phyloP scores from a whole-genome alignment of 176 grass and related monocot species.

The Panicum miliaceum region DNA sequence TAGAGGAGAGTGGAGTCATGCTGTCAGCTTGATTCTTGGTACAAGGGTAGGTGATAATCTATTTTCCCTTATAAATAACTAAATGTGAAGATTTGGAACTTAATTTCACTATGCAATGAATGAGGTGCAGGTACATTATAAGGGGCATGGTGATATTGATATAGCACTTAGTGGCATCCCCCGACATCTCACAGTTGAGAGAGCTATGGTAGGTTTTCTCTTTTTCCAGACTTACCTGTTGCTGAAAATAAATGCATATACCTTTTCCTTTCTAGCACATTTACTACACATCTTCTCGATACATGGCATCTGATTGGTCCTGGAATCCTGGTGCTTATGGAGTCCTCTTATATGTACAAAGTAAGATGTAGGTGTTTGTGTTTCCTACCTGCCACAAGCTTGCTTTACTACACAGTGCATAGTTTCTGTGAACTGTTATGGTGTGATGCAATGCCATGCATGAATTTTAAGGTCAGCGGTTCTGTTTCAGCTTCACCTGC shows the following conservation, averaged over 20 bases:
- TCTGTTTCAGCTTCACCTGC: neutral
- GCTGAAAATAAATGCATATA: neutral
- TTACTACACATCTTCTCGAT: constrained; percentile 27
- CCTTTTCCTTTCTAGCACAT: constrained; percentile 8
- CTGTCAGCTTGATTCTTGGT: constrained; percentile 87
- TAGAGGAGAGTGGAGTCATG: constrained; percentile 88
- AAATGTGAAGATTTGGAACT: constrained; percentile 41
- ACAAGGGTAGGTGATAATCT: constrained; percentile 88
- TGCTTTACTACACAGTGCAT: neutral
- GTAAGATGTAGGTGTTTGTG: neutral
- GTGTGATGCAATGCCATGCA: neutral
- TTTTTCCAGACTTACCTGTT: constrained; percentile 6
- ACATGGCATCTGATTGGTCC: constrained; percentile 15
- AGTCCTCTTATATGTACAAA: neutral
- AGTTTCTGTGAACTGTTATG: neutral
- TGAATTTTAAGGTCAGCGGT: neutral
- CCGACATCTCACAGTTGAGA: constrained; percentile 73
- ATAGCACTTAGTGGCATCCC: constrained; percentile 69
- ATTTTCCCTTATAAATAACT: constrained; percentile 14
- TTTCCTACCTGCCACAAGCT: constrained; percentile 4
- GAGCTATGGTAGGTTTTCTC: constrained; percentile 74
- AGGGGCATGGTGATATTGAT: constrained; percentile 68
- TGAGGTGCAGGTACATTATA: constrained; percentile 71
- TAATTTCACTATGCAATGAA: constrained; percentile 60
- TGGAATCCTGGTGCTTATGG: neutral